Percentiles rank a stretch among this genome's conserved stretches.
phyloP scores from a whole-genome alignment of 2,329 filamentous ascomycete genomes.

The Cercospora sp. region DNA sequence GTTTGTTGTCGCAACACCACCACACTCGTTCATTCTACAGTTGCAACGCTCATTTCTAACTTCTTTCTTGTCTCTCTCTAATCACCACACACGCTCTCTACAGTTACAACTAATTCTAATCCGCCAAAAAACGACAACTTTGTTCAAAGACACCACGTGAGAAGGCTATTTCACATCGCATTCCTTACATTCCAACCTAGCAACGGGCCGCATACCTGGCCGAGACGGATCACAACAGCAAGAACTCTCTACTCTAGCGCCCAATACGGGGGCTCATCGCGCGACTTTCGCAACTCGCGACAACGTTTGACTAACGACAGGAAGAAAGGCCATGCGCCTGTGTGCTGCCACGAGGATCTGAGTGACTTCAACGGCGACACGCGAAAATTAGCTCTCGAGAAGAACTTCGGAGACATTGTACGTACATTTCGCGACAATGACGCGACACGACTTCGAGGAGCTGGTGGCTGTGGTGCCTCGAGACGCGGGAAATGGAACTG shows the following conservation, averaged over 20 bases:
- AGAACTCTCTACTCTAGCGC: conserved; percentile 1
- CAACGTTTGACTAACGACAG: conserved; percentile 12
- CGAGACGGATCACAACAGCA: conserved; percentile 35
- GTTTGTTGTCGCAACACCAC: conserved; percentile 9
- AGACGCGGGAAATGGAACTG: background rate
- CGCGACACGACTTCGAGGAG: conserved; percentile 9
- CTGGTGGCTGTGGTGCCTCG: background rate
- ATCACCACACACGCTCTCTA: conserved; percentile 12
- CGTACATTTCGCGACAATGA: conserved; percentile 8
- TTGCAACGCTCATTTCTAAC: conserved; percentile 18
- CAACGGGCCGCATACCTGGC: conserved; percentile 38
- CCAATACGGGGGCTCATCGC: conserved; percentile 12
- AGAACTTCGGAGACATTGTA: conserved; percentile 1
- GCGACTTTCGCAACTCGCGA: conserved; percentile 8
- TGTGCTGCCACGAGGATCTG: conserved; percentile 6
- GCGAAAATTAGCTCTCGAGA: background rate
- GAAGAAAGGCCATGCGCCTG: conserved; percentile 11
- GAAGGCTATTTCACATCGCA: conserved; percentile 12
- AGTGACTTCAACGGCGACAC: conserved; percentile 13
- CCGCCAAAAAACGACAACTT: background rate
- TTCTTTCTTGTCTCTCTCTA: conserved; percentile 9
- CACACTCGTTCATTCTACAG: conserved; percentile 14
- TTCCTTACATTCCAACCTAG: conserved; percentile 41
- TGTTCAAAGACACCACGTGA: conserved; percentile 12
- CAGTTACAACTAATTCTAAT: conserved; percentile 14